Conservation (phyloP, 495 filamentous ascomycete genomes). For the Xylaria acuta region DNA sequence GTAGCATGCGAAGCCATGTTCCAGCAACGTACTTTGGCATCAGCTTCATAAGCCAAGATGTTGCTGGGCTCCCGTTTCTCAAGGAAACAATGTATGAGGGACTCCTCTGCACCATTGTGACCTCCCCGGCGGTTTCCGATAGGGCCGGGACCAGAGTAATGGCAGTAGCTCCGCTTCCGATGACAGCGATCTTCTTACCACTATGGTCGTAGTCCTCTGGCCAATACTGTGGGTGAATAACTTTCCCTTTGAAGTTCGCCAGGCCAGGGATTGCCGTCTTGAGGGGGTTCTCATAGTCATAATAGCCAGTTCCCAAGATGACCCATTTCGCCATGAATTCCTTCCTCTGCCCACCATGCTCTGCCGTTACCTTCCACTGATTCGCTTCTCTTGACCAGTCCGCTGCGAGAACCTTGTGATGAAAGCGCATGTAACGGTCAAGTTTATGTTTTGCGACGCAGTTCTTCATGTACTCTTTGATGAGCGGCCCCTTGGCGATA, state of each 20-base stretch:
- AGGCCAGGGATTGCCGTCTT: constrained; percentile 64
- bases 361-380: constrained; percentile 65
- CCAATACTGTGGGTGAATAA: constrained; percentile 72
- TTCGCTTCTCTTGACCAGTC: constrained; percentile 68
- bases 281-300: constrained; percentile 66
- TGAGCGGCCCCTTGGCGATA: constrained; percentile 66
- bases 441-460: constrained; percentile 66
- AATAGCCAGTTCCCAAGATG: constrained; percentile 71
- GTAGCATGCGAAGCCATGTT: constrained; percentile 29
- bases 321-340: constrained; percentile 61
- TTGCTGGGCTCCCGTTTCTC: constrained; percentile 49
- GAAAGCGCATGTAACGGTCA: constrained; percentile 64
- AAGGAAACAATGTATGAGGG: constrained; percentile 64
- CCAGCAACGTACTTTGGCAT: constrained; percentile 39
- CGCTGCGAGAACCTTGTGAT: constrained; percentile 60
- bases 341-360: constrained; percentile 50
- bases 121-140: constrained; percentile 53
- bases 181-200: constrained; percentile 58
- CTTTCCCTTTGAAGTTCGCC: constrained; percentile 60
- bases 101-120: constrained; percentile 65
- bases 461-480: constrained; percentile 68
- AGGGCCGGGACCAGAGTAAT: constrained; percentile 61
- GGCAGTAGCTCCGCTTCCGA: constrained; percentile 65
- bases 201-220: constrained; percentile 56
- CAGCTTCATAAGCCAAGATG: constrained; percentile 49